Base-by-base conservation (phyloP, 106 monocot species). In the Dendrobium nobile region DNA sequence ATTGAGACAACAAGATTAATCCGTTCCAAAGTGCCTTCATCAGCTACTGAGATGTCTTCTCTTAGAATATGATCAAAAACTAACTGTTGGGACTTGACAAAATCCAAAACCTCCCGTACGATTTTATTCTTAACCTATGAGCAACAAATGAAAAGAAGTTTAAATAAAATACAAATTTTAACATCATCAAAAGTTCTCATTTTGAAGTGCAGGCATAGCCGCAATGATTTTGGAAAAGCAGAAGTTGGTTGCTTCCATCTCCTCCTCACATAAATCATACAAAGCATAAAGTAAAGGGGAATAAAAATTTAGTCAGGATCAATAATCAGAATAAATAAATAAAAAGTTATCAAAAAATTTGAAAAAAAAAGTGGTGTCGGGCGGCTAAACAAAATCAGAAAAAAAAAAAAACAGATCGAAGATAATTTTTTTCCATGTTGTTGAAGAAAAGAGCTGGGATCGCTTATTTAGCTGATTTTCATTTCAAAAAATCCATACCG, bases 111-210 rank as follows among this genome's bases (percentile, higher is more conserved):
- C 59, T 96, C 95, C 4, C 89, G 91, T 16, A 91, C 90, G 87
- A 93, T 86, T 87, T 93, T 96, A 73, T 96, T 93, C 81, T 90
- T 96, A 59, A 89, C 93, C 95, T 96, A 74, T 17, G 72, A 26
- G 22, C 13, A 67, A 22, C 15, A 33, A 47, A 67, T 28, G 16
- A 77, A 2, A 33, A 54, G 54, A 2, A 51, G 24, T 77, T 47
- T 47, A 22, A 56, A 78, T 13, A 58, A 41, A 78, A 78, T 10
- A 58, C 37, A 58, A 41, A 78, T 6, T 33, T 61, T 70, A 70
- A 70, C 26, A 65, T 65, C 64, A 65, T 9, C 5, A 65, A 65
- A 65, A 7, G 24, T 55, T 61, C 61, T 19, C 20, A 61, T 20
- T 61, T 61, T 61, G 54, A 47, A 24, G 47, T n/a, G 26, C 51